phyloP scores from a whole-genome alignment of 1,284 basidiomycete genomes.

The Crucibulum parvulum region DNA sequence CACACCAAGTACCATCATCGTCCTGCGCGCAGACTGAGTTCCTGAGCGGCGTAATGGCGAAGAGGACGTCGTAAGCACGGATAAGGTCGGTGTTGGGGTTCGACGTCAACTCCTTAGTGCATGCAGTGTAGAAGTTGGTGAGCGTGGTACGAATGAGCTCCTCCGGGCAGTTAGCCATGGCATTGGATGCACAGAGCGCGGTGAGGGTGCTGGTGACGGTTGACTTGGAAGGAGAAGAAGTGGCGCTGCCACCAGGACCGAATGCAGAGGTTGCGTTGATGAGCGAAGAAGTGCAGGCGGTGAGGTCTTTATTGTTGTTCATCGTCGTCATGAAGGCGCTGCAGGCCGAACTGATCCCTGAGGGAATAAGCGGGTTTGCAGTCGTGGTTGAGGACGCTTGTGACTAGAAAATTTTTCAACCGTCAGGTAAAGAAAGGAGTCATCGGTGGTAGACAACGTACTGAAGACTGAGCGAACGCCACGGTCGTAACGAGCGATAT shows the following conservation, averaged over 20 bases:
- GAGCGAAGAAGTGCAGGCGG: conserved; percentile 71
- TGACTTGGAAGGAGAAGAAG: conserved; percentile 45
- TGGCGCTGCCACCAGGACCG: conserved; percentile 52
- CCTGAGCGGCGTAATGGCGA: conserved; percentile 70
- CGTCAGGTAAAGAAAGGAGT: background rate
- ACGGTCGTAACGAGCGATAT: conserved; percentile 52
- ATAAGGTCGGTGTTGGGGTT: conserved; percentile 56
- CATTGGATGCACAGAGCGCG: conserved; percentile 59
- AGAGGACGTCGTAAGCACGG: conserved; percentile 81
- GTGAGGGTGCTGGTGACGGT: conserved; percentile 60
- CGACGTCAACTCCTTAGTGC: conserved; percentile 71
- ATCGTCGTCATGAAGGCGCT: conserved; percentile 64
- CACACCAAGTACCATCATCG: conserved; percentile 74
- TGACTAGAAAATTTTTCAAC: conserved; percentile 20
- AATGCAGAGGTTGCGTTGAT: conserved; percentile 67
- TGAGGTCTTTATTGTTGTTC: conserved; percentile 65
- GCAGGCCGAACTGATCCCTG: conserved; percentile 68
- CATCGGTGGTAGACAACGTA: conserved; percentile 15
- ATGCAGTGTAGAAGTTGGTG: conserved; percentile 72
- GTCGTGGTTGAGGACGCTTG: conserved; percentile 23
- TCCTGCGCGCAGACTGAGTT: conserved; percentile 79
- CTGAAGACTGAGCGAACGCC: conserved; percentile 52
- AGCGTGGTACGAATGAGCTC: conserved; percentile 67
- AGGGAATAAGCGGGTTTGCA: conserved; percentile 64
- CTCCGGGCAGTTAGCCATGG: conserved; percentile 60